Percentiles rank a stretch among this genome's conserved stretches.
phyloP scores from a whole-genome alignment of 2,329 filamentous ascomycete genomes.

The Aureobasidium sp. region DNA sequence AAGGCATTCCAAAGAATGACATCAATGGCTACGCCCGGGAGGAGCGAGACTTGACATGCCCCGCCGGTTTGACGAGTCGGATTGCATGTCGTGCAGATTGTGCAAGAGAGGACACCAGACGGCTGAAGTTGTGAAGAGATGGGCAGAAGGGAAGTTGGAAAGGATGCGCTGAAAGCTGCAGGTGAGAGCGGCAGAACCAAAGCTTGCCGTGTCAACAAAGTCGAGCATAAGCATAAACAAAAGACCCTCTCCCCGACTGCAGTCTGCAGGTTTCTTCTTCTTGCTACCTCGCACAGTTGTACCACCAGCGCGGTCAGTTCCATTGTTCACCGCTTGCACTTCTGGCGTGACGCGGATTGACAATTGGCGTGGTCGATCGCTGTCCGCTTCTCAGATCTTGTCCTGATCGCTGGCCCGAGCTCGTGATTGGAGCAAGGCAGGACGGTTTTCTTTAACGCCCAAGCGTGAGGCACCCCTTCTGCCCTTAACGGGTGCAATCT shows the following conservation, averaged over 20 bases:
- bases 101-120: slow-evolving; percentile 2
- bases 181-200: slow-evolving; percentile 3
- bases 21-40: slow-evolving; percentile 14
- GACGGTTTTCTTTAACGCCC: slow-evolving; percentile 13
- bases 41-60: slow-evolving; percentile 14
- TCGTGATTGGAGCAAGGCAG: slow-evolving; percentile 13
- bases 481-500: slow-evolving; percentile 16
- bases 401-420: slow-evolving; percentile 11
- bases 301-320: slow-evolving; percentile 11
- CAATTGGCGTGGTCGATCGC: slow-evolving; percentile 13
- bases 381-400: slow-evolving; percentile 10
- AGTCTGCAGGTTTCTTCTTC: background rate
- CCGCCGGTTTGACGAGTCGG: slow-evolving; percentile 11
- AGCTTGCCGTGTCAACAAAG: slow-evolving; percentile 9
- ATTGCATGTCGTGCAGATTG: slow-evolving; percentile 15
- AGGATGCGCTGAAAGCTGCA: background rate
- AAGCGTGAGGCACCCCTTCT: slow-evolving; percentile 16
- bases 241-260: background rate
- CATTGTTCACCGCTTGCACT: slow-evolving; percentile 15
- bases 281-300: slow-evolving; percentile 2
- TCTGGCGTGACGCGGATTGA: slow-evolving; percentile 16
- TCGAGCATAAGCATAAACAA: slow-evolving; percentile 10
- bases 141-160: background rate
- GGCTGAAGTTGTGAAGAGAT: slow-evolving; percentile 8
- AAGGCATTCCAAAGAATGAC: slow-evolving; percentile 12